Base-by-base conservation (phyloP, 208 protist genomes). In the Leishmania guyanensis region DNA sequence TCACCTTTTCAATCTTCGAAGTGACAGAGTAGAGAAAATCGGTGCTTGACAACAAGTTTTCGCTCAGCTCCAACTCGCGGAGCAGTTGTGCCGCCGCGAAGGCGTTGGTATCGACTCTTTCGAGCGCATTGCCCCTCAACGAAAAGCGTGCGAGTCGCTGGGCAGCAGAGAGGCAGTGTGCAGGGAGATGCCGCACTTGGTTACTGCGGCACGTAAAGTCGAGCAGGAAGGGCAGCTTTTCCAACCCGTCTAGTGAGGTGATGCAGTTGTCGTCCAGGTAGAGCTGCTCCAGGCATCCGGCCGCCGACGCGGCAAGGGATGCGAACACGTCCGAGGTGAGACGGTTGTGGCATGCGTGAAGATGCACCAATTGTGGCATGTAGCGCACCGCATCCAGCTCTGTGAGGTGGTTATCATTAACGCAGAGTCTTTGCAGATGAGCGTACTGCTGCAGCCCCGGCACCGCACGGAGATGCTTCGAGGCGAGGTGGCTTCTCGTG, bases 401-500 rank as follows among this genome's bases (percentile, higher is more conserved):
- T 6, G 85, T 88, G 51, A 97, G 81, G 3, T 73, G 70, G 73
- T 97, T 97, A 78, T 91, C 58, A 80, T 95, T 87, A 9, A 97
- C 75, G 36, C 79, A 86, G 17, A 97, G 62, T 26, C 86, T 88
- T 78, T 97, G 94, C 14, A 97, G 78, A 78, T 93, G 88, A n/a
- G 58, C 65, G 75, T 91, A 97, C 1, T 60, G 68, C 50, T 80
- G 77, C 10, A 97, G 69, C 20, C 81, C 65, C 9, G 84, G 72
- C 39, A 96, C 86, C 43, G 84, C 79, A 6, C 56, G 82, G 69
- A 97, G 86, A 14, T 56, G 12, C 20, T 75, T 64, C 0, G 77
- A 68, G 6, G 54, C 39, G 54, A 97, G 85, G 43, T 82, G 72
- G 62, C 84, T 90, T 12, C 73, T 65, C 22, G 87, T 94, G 80